Evolutionary conservation across 73 alveolate species (phyloP), one percentile per base, ranked within the genome.

Genomic region (Tetrahymena malaccensis): DNA sequence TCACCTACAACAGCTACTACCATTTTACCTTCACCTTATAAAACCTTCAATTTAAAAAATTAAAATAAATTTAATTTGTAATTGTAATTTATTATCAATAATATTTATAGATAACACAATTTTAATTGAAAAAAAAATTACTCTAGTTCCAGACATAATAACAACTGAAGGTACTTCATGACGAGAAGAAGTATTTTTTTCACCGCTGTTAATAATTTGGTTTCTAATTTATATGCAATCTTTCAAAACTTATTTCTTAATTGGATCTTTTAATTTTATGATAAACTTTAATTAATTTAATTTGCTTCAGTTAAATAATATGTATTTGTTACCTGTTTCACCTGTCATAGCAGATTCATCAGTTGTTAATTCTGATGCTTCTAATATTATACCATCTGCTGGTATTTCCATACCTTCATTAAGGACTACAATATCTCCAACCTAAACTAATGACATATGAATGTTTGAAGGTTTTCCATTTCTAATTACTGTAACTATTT

Each of bases 321-420:
- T 96, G 97, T 93, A 43, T 97, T 98, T 94, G 83, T 3, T 94
- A 94, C 97, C 99, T 83, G 97, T 97, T 96, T 98, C 99, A 10
- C 99, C 99, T 33, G 99, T 98, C 97, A 98, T 96, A 58, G 99
- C 99, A 89, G 99, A 93, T 94, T 98, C 99, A 96, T 98, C 99
- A 50, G 98, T 96, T 55, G 97, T 96, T 27, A 98, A 85, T 34
- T 97, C 99, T 22, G 95, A 94, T 40, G 99, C 99, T 93, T 98
- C 98, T 34, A 96, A 16, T 35, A 96, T 94, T 40, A 98, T 94
- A 13, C 98, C 98, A 85, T 98, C 99, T 84, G 99, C 99, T 1
- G 99, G 99, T 56, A 98, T 96, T 84, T 97, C 98, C 95, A 95
- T 96, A 17, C 99, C 99, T 94, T 96, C 95, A 50, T 97, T 98